Base-by-base conservation (phyloP, 306 rosid species). In the Acacia confusa region DNA sequence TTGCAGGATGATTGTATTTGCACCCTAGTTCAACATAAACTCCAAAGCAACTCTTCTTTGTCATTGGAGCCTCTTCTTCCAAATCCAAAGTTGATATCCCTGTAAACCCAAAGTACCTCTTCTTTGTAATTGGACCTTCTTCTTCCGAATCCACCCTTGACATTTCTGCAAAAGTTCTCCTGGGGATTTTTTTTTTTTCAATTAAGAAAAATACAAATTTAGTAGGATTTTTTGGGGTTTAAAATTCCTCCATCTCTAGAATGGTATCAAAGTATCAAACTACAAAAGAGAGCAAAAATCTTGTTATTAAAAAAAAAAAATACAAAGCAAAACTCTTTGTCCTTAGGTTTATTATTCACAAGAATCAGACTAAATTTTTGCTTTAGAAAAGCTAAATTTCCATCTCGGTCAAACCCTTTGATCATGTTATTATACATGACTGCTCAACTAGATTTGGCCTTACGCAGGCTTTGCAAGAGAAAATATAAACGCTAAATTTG, bases 401-500 rank as follows among this genome's bases (percentile, higher is more conserved):
- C 55, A 36, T 50, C 16, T 15, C 19, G 6, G 60, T 19, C 24
- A 52, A 52, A 17, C 60, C 8, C n/a, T 64, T 64, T 16, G 48
- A 22, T 10, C n/a, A 36, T 9, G 10, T 73, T 36, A 8, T 38
- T 70, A 44, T 58, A 19, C 53, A 9, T 83, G 61, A 66, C 17
- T 60, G 34, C 34, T 24, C 10, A 60, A 60, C 30, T 60, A 3
- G 25, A 11, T 0, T 11, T 22, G 30, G 12, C 27, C 15, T 61
- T 61, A 13, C 28, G 0, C n/a, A 86, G 87, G 89, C 19, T 86
- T 86, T 53, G 4, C 36, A 50, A 8, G 48, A 69, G 69, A 60
- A 3, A 72, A 81, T 19, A 7, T 83, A 34, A 81, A 79, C n/a
- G 89, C 87, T 9, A 81, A 63, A 74, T 15, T 78, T 38, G 87